Conservation (phyloP, 1,139 yeast genomes). For the Suhomyces coccinellae region DNA sequence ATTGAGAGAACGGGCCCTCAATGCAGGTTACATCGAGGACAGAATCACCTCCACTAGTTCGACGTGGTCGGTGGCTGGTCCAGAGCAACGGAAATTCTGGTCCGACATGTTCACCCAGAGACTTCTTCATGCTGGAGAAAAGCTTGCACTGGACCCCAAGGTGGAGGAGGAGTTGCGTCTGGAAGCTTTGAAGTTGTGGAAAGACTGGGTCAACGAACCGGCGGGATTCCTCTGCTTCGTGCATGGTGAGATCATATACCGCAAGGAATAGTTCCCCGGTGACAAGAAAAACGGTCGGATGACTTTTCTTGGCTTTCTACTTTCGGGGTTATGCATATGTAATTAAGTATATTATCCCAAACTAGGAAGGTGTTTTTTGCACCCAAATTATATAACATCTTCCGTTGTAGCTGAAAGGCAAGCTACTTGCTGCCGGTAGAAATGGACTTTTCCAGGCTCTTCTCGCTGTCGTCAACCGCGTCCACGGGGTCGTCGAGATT, state of each 20-base stretch:
- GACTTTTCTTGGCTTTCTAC: too few relatives aligned
- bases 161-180: conserved; percentile 10
- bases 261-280: conserved; percentile 4
- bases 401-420: too few relatives aligned
- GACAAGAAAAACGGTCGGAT: too few relatives aligned
- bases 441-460: background rate
- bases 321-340: too few relatives aligned
- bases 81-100: conserved; percentile 7
- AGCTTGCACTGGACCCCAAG: conserved; percentile 12
- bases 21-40: conserved; percentile 21
- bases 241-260: conserved; percentile 22
- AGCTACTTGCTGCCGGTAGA: too few relatives aligned
- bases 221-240: conserved; percentile 14
- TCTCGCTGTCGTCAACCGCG: background rate
- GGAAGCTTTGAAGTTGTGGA: conserved; percentile 14
- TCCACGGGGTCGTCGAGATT: conserved; percentile 24
- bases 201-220: conserved; percentile 19
- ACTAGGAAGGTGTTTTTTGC: background rate
- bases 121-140: conserved; percentile 15
- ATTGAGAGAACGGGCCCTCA: conserved; percentile 19
- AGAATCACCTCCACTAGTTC: conserved; percentile 17
- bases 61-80: conserved; percentile 19
- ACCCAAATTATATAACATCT: background rate
- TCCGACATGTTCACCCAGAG: conserved; percentile 14
- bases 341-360: background rate